These are phyloP conservation scores for Populus deltoides DNA, from an alignment of 345 rosid genomes.

Conservation along the genomic window DNA sequence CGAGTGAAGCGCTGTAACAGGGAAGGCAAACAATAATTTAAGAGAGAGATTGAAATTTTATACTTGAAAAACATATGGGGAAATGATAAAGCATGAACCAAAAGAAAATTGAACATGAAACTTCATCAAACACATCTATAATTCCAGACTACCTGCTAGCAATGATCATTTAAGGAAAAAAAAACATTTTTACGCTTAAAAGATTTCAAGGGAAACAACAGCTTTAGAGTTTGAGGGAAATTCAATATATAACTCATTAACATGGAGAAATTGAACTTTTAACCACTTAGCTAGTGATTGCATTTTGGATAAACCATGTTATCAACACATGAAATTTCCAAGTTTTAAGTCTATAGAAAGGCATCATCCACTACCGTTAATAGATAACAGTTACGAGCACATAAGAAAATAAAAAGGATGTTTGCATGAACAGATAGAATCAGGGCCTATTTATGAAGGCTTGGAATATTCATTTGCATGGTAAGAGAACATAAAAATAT, in stretches of 20 bases:
- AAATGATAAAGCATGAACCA: neutral
- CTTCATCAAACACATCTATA: no score
- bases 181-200: neutral
- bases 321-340: no score
- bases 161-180: neutral
- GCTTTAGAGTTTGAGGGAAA: neutral
- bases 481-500: neutral
- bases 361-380: neutral
- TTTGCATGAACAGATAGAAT: neutral
- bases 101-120: neutral
- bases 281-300: neutral
- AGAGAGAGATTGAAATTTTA: neutral
- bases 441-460: neutral
- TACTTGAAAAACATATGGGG: neutral
- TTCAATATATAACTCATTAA: neutral
- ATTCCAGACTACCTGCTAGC: no score
- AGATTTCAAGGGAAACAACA: neutral
- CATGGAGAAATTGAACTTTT: neutral
- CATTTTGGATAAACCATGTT: no score
- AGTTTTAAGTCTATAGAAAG: no score
- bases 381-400: neutral
- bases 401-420: neutral
- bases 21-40: neutral
- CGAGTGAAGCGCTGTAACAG: conserved; percentile 88
- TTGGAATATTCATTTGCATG: neutral